These are phyloP conservation scores for Patellifolia procumbens DNA, from an alignment of 179 eudicot genomes.

Conservation along the genomic window DNA sequence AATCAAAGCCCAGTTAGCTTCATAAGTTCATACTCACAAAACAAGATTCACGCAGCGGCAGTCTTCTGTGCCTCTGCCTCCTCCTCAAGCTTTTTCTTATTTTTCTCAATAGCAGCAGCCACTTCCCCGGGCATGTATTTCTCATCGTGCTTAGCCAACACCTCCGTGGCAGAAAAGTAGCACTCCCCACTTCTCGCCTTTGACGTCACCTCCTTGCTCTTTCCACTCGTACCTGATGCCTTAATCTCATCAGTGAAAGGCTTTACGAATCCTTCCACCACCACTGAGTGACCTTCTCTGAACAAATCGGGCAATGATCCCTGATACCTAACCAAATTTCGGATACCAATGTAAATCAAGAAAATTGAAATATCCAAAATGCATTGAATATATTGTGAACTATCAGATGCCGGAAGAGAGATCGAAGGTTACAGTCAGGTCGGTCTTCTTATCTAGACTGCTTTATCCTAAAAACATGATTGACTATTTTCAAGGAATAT, in stretches of 20 bases:
- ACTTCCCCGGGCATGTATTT: slow-evolving; percentile 97
- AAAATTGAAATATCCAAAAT: not conserved
- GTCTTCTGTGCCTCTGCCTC: slow-evolving; percentile 43
- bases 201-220: slow-evolving; percentile 48
- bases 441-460: no score
- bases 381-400: not conserved
- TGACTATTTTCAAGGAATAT: no score
- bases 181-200: slow-evolving; percentile 74
- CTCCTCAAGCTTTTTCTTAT: slow-evolving; percentile 62
- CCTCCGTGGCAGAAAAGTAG: slow-evolving; percentile 78
- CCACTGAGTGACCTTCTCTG: slow-evolving; percentile 92
- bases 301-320: slow-evolving; percentile 93
- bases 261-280: slow-evolving; percentile 87
- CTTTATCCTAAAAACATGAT: no score
- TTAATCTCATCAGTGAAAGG: slow-evolving; percentile 61
- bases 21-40: slow-evolving; percentile 34
- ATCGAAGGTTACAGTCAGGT: no score
- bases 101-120: slow-evolving; percentile 83
- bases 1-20: slow-evolving; percentile 10
- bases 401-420: no score
- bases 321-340: slow-evolving; percentile 49
- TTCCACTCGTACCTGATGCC: slow-evolving; percentile 34
- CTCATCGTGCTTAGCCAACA: slow-evolving; percentile 96
- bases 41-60: slow-evolving; percentile 23
- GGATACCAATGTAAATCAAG: not conserved